Base-by-base conservation (phyloP, 805 yeast species). In the Ogataea henricii region DNA sequence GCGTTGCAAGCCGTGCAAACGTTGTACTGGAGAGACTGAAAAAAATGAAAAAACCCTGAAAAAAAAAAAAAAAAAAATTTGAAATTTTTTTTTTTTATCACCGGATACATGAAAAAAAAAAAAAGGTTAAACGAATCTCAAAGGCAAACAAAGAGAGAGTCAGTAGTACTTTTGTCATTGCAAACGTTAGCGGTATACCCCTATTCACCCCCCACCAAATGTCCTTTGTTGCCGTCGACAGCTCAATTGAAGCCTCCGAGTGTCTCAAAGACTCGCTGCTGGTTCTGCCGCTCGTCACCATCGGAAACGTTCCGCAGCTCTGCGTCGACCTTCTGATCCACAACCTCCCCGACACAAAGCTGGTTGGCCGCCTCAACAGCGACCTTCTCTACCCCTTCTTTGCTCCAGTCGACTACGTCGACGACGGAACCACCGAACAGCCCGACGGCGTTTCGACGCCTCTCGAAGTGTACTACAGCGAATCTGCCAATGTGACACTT, bases 261-360 rank as follows among this genome's bases (percentile, higher is more conserved):
- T 40, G 43, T 6, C 38, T 69, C 2, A 41, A 55, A 4, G 67
- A 65, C 36, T 65, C 79, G 1, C 74, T 73, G 1, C 67, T 86
- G n/a, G 61, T 92, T 1, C 35, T 94, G 1, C 98, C 98, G 0
- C 68, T 90, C 0, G 86, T 94, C 0, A 82, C 97, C 3, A 77
- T 88, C 5, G 98, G 96, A 6, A 94, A 92, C 59, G 85, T 90
- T 3, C 95, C 98, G 0, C 99, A 94, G 64, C 69, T 92, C 41
- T 68, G 91, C 0, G 65, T 78, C 5, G 98, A 91, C 64, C 70
- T 91, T 25, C 67, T 92, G 21, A 71, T 90, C 8, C 85, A 85
- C 57, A 79, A 83, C n/a, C 67, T 78, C 20, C 54, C 62, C 5
- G 73, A 71, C 4, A 77, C 84, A 48, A 52, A 65, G 47, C 77